These are phyloP conservation scores for Selaginella moellendorffii DNA, from an alignment of 75 land plant genomes.

Conservation along the genomic window DNA sequence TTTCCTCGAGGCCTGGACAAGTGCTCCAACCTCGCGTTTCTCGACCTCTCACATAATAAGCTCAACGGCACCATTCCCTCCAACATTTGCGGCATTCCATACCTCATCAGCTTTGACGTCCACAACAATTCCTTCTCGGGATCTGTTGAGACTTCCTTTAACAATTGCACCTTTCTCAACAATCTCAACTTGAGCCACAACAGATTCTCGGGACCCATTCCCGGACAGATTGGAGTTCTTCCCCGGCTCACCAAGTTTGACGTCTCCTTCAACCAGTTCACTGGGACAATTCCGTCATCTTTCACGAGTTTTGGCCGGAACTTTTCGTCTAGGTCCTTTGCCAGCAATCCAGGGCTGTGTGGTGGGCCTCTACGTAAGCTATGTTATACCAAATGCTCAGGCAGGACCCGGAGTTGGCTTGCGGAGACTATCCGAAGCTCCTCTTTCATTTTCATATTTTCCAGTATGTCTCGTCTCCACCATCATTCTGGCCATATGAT, in stretches of 20 bases:
- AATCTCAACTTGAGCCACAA: neutral
- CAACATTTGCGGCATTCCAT: neutral
- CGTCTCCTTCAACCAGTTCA: neutral
- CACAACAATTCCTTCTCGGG: neutral
- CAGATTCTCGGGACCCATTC: slow-evolving; percentile 1
- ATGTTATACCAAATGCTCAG: too few species aligned
- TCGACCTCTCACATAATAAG: neutral
- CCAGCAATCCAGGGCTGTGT: neutral
- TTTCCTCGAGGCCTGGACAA: neutral
- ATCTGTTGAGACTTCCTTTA: neutral
- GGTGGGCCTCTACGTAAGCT: neutral
- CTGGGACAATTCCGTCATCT: neutral
- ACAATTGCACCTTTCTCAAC: slow-evolving; percentile 1
- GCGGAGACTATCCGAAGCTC: too few species aligned
- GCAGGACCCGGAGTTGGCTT: too few species aligned
- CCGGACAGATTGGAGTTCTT: neutral
- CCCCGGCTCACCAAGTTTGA: neutral
- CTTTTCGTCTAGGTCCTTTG: neutral
- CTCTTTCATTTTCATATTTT: too few species aligned
- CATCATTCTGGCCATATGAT: too few species aligned
- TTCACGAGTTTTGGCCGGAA: neutral
- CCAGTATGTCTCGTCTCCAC: too few species aligned
- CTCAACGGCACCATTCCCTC: neutral
- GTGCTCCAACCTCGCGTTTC: neutral
- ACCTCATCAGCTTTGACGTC: neutral